Base-by-base conservation (phyloP, 169 alveolate species). In the Miamiensis avidus region DNA sequence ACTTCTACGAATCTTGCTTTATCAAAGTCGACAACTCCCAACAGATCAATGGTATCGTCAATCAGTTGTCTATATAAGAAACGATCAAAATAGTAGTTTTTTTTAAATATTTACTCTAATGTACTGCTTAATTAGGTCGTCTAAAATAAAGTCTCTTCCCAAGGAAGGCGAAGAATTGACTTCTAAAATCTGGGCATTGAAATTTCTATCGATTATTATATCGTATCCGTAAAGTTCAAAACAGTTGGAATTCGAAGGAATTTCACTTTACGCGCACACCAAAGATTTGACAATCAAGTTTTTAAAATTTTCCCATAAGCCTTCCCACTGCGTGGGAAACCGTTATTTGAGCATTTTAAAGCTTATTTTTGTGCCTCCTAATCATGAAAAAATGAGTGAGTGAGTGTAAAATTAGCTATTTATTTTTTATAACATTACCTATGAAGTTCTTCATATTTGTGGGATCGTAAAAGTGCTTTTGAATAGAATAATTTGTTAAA, bases 141-240 rank as follows among this genome's bases (percentile, higher is more conserved):
- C 98, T 27, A 96, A 85, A 69, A 94, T 86, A 81, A 94, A 93
- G 28, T 94, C 95, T 82, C 97, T 90, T 32, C 95, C 97, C 31
- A 96, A 87, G 74, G 95, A 88, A 15, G 98, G 98, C n/a, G 95
- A 89, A 25, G 95, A 89, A 87, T 96, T 96, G 30, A 96, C 90
- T 92, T 96, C 98, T 29, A 96, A 88, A 28, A 96, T 89, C 95
- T 96, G 93, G 77, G 94, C 86, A 82, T 94, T 94, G 15, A 83
- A 77, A 82, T 89, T 88, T 6, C 85, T 86, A 89, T 96, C 98
- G 32, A 94, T 91, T 74, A 96, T 89, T 26, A 96, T 90, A 89
- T 96, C 98, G 83, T 92, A 96, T 26, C 98, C 98, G 90, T 93
- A 94, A 82, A 96, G 86, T 81, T 96, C 98, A 92, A 96, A 96